Base-by-base conservation (phyloP, 192 early-diverging fungal species). In the Phycomyces nitens region DNA sequence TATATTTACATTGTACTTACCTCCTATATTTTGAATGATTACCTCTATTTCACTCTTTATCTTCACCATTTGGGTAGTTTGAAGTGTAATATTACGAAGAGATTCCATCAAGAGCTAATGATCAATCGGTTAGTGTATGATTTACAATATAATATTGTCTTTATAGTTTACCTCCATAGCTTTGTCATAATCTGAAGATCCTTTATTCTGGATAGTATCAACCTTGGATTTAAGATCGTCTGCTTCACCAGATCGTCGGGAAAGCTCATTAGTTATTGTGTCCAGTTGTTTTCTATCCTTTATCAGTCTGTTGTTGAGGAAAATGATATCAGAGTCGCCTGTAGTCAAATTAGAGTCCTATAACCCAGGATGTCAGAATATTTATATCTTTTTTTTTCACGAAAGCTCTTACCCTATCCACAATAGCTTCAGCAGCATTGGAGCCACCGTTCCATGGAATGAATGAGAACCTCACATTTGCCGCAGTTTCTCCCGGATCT, bases 281-380 rank as follows among this genome's bases (percentile, higher is more conserved):
- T 75, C 72, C 21, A 84, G 55, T 24, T 78, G 73, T 58, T 80
- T 72, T 47, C 75, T 72, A 27, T 85, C 57, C 60, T 84, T 87
- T 52, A 77, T 72, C 18, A 91, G 70, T 62, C 81, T 85, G 70
- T 92, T 92, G 53, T 73, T 81, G 58, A 92, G 70, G 55, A 80
- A 91, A 11, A 87, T 79, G 7, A 70, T 53, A 3, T 87, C 73
- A 23, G 74, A 78, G 27, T 88, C 86, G 59, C 88, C 89, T 14
- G 62, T 57, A 0, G 78, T 79, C 29, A 92, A 70, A 26, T 78
- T 68, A 16, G 68, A 75, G 51, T 70, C 71, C 71, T 76, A 57
- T 57, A 29, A 50, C 10, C 22, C 41, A 14, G 12, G 21, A 22
- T 23, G 53, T 22, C 12, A 54, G 12, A 26, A 29, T 64, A 23